A percentile compares a stretch with the other conserved stretches of the same genome.
phyloP scores from a whole-genome alignment of 2,329 filamentous ascomycete species.

The Verticillium tricorpus region DNA sequence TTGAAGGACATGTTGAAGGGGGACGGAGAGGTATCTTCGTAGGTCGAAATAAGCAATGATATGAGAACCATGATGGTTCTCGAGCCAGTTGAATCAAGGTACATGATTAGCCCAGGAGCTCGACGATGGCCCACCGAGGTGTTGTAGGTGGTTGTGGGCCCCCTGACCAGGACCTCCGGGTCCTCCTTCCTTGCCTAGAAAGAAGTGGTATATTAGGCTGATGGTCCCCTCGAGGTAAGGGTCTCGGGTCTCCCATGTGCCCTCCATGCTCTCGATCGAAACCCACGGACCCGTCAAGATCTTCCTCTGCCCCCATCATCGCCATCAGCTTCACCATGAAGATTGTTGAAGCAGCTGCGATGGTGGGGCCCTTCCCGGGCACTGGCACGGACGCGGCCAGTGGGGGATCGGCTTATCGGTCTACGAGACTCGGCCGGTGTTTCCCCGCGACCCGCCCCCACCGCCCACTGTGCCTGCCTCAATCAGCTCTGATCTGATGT shows the following conservation, averaged over 20 bases:
- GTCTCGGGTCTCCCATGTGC: neutral
- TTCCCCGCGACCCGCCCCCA: neutral
- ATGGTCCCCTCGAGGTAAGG: neutral
- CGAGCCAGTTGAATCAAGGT: neutral
- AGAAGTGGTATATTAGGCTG: neutral
- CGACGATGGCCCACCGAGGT: neutral
- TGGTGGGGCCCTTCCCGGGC: neutral
- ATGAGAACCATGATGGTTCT: neutral
- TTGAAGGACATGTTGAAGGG: conserved; percentile 29
- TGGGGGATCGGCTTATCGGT: neutral
- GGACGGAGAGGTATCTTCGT: neutral
- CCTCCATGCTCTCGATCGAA: neutral
- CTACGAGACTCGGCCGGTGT: neutral
- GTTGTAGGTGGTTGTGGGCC: neutral
- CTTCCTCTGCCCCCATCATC: neutral
- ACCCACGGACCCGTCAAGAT: neutral
- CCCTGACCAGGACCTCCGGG: neutral
- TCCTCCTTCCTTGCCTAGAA: neutral
- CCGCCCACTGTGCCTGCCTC: neutral
- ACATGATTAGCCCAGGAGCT: neutral
- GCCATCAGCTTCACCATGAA: neutral
- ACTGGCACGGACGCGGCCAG: neutral
- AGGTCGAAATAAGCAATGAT: neutral
- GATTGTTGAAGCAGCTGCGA: neutral
- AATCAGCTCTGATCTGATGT: neutral